Percentiles rank a stretch among this genome's conserved stretches.
These are phyloP conservation scores for Cytidiella melzeri DNA, from an alignment of 768 basidiomycete genomes.

Conservation along the genomic window DNA sequence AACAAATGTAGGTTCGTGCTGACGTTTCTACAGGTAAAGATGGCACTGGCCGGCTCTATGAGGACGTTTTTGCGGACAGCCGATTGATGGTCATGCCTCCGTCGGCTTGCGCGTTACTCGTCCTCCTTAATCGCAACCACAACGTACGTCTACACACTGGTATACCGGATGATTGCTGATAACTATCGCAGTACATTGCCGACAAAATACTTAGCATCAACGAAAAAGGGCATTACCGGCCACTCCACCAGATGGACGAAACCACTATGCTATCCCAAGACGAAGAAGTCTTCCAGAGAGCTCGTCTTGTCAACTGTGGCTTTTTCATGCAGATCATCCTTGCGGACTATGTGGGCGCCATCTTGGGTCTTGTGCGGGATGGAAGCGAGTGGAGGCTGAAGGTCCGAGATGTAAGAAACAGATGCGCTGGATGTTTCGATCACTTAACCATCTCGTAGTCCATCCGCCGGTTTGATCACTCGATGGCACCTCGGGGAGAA, in stretches of 20 bases:
- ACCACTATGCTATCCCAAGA: constrained; percentile 42
- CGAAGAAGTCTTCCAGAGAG: constrained; percentile 70
- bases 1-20: background rate
- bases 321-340: constrained; percentile 69
- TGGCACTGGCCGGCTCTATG: constrained; percentile 60
- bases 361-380: constrained; percentile 64
- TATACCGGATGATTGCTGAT: too few relatives aligned
- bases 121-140: constrained; percentile 68
- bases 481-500: constrained; percentile 34
- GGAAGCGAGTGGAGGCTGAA: constrained; percentile 61
- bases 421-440: background rate
- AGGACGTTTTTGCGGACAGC: constrained; percentile 65
- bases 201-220: constrained; percentile 64
- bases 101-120: constrained; percentile 56
- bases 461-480: background rate
- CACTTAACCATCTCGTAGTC: background rate
- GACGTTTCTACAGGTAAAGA: constrained; percentile 27
- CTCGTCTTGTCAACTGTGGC: constrained; percentile 68
- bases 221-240: constrained; percentile 44
- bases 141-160: constrained; percentile 40
- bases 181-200: constrained; percentile 55
- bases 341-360: constrained; percentile 67
- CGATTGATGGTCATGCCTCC: constrained; percentile 71
- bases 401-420: constrained; percentile 46
- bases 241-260: constrained; percentile 16